These are phyloP conservation scores for Starmerella gropengiesseri DNA, from an alignment of 805 yeast genomes.

Conservation along the genomic window DNA sequence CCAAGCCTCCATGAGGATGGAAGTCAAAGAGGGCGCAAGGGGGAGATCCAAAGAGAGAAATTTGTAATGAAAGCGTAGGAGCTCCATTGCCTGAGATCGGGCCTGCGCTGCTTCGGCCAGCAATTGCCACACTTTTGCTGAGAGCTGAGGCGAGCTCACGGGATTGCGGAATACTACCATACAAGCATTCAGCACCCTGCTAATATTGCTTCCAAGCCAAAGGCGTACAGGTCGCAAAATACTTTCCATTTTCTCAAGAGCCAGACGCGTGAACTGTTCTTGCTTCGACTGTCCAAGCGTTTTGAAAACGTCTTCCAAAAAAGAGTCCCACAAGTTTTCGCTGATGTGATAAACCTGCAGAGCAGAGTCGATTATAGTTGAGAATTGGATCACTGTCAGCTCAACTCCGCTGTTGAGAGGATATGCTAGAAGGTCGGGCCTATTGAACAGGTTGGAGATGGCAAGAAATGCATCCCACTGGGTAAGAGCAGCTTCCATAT, in stretches of 20 bases:
- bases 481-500: background rate
- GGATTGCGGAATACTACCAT: background rate
- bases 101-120: background rate
- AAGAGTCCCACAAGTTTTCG: background rate
- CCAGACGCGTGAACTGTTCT: background rate
- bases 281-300: background rate
- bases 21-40: constrained; percentile 2
- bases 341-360: background rate
- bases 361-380: background rate
- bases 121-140: constrained; percentile 1
- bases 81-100: constrained; percentile 1
- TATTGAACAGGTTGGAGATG: background rate
- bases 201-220: constrained; percentile 1
- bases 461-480: background rate
- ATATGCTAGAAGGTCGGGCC: background rate
- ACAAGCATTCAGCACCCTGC: background rate
- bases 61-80: constrained; percentile 1
- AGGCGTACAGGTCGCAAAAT: background rate
- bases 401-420: background rate
- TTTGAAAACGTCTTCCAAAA: background rate
- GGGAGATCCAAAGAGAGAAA: constrained; percentile 1
- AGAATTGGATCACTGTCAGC: background rate
- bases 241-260: background rate
- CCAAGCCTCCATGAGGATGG: background rate
- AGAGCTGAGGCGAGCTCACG: background rate